Percentiles rank a stretch among this genome's conserved stretches.
phyloP scores from a whole-genome alignment of 169 alveolate species.

The Theileria orientalis region DNA sequence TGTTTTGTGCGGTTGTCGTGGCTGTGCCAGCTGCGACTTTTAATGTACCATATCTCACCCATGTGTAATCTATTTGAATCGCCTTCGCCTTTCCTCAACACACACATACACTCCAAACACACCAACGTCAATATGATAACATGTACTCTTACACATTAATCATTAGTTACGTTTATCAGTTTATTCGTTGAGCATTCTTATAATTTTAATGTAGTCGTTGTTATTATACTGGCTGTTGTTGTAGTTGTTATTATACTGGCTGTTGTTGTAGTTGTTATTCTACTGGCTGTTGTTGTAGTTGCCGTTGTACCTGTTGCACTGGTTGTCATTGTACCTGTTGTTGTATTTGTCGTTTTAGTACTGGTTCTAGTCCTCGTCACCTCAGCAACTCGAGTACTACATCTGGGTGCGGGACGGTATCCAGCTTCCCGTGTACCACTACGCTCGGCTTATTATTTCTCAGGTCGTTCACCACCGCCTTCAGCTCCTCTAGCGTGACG shows the following conservation, averaged over 20 bases:
- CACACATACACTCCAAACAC: background rate
- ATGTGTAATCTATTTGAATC: background rate
- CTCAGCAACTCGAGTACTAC: conserved; percentile 39
- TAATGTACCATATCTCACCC: background rate
- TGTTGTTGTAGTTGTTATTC: no score
- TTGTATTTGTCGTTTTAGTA: no score
- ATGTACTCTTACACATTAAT: no score
- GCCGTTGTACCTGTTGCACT: background rate
- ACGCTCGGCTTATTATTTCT: conserved; percentile 70
- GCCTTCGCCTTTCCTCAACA: background rate
- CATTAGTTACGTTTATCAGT: no score
- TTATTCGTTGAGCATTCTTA: no score
- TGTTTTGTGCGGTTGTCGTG: conserved; percentile 97
- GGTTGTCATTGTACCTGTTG: background rate
- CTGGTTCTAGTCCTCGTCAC: no score
- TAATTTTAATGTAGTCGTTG: no score
- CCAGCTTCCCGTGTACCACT: conserved; percentile 78
- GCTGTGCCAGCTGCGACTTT: conserved; percentile 92
- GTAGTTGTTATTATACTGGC: no score
- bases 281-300: no score
- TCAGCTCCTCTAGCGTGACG: conserved; percentile 70
- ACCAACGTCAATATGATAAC: background rate
- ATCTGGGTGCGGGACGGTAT: conserved; percentile 78
- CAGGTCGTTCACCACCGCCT: conserved; percentile 64
- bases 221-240: no score